Conservation (phyloP, 139 green algal genomes). For the Chlorella sp. region DNA sequence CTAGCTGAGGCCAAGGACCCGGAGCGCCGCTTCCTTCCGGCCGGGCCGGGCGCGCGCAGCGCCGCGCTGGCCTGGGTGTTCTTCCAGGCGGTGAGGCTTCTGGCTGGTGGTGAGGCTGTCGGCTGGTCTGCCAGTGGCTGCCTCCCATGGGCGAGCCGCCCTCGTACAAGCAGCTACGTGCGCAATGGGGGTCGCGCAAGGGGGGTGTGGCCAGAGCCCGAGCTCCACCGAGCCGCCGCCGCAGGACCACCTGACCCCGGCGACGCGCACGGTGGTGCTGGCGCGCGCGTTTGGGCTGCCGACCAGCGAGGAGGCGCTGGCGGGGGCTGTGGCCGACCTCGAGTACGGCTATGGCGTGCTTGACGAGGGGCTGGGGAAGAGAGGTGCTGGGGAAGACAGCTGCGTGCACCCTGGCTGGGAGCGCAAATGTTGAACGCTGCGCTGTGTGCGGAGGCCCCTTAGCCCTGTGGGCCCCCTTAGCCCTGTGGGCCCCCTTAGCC, state of each 20-base stretch:
- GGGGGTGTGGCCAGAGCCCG: too few relatives aligned
- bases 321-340: too few relatives aligned
- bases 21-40: background rate
- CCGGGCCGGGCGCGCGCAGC: background rate
- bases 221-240: background rate
- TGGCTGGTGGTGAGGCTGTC: too few relatives aligned
- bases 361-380: too few relatives aligned
- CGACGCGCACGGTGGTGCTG: background rate
- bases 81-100: background rate
- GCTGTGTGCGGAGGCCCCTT: background rate
- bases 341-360: too few relatives aligned
- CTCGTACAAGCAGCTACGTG: too few relatives aligned
- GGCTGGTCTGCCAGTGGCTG: too few relatives aligned
- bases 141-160: too few relatives aligned
- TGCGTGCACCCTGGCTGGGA: background rate
- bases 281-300: background rate
- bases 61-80: background rate
- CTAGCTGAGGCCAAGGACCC: background rate
- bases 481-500: background rate
- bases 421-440: background rate
- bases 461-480: background rate
- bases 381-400: background rate
- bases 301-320: background rate
- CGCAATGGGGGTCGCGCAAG: too few relatives aligned
- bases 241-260: background rate